These are phyloP conservation scores for Cystofilobasidium capitatum DNA, from an alignment of 768 basidiomycete species.

Conservation along the genomic window DNA sequence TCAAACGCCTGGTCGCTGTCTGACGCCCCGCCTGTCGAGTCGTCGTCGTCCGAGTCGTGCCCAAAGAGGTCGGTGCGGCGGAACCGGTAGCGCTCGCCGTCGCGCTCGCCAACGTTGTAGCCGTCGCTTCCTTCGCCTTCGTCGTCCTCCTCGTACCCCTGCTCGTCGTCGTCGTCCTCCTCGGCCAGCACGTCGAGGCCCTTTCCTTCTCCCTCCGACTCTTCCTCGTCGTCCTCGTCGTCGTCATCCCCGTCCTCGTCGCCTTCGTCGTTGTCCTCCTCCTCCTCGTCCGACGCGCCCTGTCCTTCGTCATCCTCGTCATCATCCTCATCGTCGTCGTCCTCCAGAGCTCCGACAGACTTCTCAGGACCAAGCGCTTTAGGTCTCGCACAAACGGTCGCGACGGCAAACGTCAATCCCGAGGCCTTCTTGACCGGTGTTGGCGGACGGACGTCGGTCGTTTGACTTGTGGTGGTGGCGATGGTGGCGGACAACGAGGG, in stretches of 20 bases:
- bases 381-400: slow-evolving; percentile 10
- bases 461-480: neutral
- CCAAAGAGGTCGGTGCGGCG: slow-evolving; percentile 15
- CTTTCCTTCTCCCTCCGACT: slow-evolving; percentile 28
- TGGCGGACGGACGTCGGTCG: slow-evolving; percentile 40
- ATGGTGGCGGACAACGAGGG: too few species aligned
- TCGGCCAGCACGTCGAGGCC: slow-evolving; percentile 25
- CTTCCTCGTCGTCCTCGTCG: slow-evolving; percentile 12
- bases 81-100: slow-evolving; percentile 15
- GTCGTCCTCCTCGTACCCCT: slow-evolving; percentile 23
- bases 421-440: slow-evolving; percentile 41
- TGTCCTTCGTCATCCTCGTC: slow-evolving; percentile 6
- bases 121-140: slow-evolving; percentile 10
- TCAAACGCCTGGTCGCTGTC: neutral
- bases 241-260: slow-evolving; percentile 22
- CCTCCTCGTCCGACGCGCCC: slow-evolving; percentile 14
- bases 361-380: slow-evolving; percentile 19
- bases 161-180: slow-evolving; percentile 27
- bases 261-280: slow-evolving; percentile 21
- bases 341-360: slow-evolving; percentile 21
- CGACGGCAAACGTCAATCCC: slow-evolving; percentile 34
- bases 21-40: neutral
- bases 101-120: neutral
- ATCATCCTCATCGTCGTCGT: neutral
- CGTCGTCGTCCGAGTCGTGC: slow-evolving; percentile 21